Conservation (phyloP, 164 flowering plant genomes). For the Magnolia kwangsiensis region DNA sequence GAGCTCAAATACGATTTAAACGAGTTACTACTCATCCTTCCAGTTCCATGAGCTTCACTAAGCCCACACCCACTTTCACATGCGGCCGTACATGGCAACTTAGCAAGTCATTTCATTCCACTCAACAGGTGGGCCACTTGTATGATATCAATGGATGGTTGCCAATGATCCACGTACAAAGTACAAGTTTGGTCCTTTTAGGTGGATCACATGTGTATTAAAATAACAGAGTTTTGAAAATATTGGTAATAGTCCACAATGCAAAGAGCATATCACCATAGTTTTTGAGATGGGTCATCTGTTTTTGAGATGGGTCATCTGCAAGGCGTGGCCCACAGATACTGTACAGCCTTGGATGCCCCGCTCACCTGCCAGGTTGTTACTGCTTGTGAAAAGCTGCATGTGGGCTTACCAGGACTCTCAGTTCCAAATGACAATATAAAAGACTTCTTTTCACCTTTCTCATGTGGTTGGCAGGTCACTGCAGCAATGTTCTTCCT, state of each 20-base stretch:
- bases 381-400: not conserved
- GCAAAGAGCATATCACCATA: not conserved
- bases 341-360: not conserved
- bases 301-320: not conserved
- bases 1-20: conserved; percentile 13
- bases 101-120: not conserved
- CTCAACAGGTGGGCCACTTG: no score
- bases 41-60: not conserved
- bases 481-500: conserved; percentile 36
- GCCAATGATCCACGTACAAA: not conserved
- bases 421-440: not conserved
- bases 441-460: not conserved
- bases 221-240: not conserved
- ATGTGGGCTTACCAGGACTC: not conserved
- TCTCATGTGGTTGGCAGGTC: conserved; percentile 32
- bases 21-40: not conserved
- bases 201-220: not conserved
- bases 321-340: not conserved
- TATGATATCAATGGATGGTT: no score
- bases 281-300: not conserved
- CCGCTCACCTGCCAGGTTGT: not conserved
- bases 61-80: not conserved
- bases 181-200: not conserved
- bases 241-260: not conserved
- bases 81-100: not conserved